These are phyloP conservation scores for Amphibolis antarctica DNA, from an alignment of 106 monocot species.

Conservation along the genomic window DNA sequence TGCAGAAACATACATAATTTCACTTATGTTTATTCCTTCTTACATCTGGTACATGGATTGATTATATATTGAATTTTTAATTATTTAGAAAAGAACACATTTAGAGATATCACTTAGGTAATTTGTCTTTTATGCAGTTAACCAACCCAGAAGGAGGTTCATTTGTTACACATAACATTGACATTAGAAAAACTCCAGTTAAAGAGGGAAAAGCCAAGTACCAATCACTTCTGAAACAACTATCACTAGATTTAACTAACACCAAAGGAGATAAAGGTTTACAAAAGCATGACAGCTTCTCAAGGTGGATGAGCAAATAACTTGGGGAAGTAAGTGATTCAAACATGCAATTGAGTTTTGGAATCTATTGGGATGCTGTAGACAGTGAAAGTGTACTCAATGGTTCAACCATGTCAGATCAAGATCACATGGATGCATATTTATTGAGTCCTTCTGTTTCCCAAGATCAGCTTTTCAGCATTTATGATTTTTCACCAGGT, in stretches of 20 bases:
- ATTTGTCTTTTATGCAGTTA: constrained; percentile 15
- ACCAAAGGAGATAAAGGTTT: constrained; percentile 44
- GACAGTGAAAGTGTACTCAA: constrained; percentile 53
- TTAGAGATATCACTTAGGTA: neutral
- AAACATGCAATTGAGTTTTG: constrained; percentile 34
- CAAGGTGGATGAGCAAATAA: constrained; percentile 91
- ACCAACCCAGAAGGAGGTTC: constrained; percentile 17
- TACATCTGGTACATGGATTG: too few relatives aligned
- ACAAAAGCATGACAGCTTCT: constrained; percentile 89
- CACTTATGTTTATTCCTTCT: too few relatives aligned
- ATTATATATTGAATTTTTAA: too few relatives aligned
- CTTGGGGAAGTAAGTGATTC: constrained; percentile 65
- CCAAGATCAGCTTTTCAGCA: constrained; percentile 78
- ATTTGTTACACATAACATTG: constrained; percentile 11
- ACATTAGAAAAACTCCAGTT: constrained; percentile 12
- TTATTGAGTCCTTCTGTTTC: constrained; percentile 57
- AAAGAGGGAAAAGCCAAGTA: constrained; percentile 23
- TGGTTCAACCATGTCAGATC: constrained; percentile 34
- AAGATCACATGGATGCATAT: constrained; percentile 36
- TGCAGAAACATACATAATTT: too few relatives aligned
- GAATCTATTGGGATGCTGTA: constrained; percentile 42
- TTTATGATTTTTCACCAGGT: constrained; percentile 57
- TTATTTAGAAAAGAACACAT: too few relatives aligned
- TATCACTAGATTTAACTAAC: constrained; percentile 42
- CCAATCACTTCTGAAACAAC: constrained; percentile 38